Base-by-base conservation (phyloP, 306 rosid genomes). In the Dalbergia cochinchinensis region DNA sequence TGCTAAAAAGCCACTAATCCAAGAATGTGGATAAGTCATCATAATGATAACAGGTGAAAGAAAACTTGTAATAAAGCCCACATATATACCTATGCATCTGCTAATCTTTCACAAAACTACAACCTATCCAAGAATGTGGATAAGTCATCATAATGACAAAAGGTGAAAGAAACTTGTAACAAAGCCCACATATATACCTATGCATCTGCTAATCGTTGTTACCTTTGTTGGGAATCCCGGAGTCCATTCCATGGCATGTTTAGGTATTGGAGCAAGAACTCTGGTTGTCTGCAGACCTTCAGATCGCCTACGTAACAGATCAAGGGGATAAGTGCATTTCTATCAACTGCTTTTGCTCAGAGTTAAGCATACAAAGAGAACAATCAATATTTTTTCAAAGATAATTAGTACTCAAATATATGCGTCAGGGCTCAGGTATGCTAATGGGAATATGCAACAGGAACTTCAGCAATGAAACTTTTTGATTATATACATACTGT, bases 151-250 rank as follows among this genome's bases (percentile, higher is more conserved):
- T 41, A 16, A 62, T 45, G 13, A 55, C 19, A 72, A 63, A 2
- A 22, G 18, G 54, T 26, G 41, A 48, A 60, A 61, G 53, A 18
- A 33, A 41, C 12, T 37, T 11, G 48, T 14, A 37, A 61, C 10
- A 74, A 58, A 55, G n/a, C 8, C 48, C 42, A 11, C 16, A 22
- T 35, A 19, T 39, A 61, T 39, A 53, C 13, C 68, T 35, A 50
- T 41, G 22, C 11, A 71, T 53, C 55, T 18, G 77, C 81, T 20
- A 69, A 63, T 59, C 16, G 54, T 22, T 87, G 60, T 22, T 86
- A 95, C 99, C 98, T 87, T 91, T 54, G 99, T 95, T 75, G 99
- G 99, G 78, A 93, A 95, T 74, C 99, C 98, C 15, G 82, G 62
- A 85, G 96, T 85, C 89, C 83, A 65, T 77, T 86, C 87, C 98